Conservation (phyloP, 495 filamentous ascomycete species). For the Tricharina praecox region DNA sequence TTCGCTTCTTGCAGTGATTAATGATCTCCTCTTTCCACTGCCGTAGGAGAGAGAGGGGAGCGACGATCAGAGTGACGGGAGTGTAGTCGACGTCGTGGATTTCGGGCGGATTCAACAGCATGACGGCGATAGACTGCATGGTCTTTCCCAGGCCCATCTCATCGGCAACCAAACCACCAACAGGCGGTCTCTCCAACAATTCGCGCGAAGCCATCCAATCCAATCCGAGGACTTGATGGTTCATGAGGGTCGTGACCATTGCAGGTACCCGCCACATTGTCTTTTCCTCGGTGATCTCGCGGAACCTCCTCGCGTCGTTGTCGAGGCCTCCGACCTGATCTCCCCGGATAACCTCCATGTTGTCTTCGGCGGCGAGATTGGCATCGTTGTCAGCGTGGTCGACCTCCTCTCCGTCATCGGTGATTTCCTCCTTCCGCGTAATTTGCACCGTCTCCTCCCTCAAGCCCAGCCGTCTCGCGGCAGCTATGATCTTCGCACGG, state of each 20-base stretch:
- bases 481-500: slow-evolving; percentile 6
- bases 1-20: slow-evolving; percentile 35
- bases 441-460: slow-evolving; percentile 5
- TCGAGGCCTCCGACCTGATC: slow-evolving; percentile 7
- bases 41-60: slow-evolving; percentile 47
- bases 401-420: neutral
- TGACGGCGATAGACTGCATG: slow-evolving; percentile 54
- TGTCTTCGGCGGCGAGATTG: slow-evolving; percentile 3
- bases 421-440: slow-evolving; percentile 10
- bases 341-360: slow-evolving; percentile 11
- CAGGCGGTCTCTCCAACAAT: neutral
- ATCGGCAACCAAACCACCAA: slow-evolving; percentile 52
- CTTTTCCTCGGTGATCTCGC: slow-evolving; percentile 28
- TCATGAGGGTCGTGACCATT: slow-evolving; percentile 19
- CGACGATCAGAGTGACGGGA: slow-evolving; percentile 41
- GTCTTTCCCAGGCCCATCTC: slow-evolving; percentile 66
- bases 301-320: slow-evolving; percentile 1
- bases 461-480: slow-evolving; percentile 8
- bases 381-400: neutral
- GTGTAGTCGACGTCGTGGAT: slow-evolving; percentile 14
- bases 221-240: slow-evolving; percentile 24
- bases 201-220: slow-evolving; percentile 27
- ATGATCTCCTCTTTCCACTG: slow-evolving; percentile 50
- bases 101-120: slow-evolving; percentile 34
- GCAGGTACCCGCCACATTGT: slow-evolving; percentile 16